phyloP scores from a whole-genome alignment of 2,329 filamentous ascomycete species.

The Lithohypha guttulata region DNA sequence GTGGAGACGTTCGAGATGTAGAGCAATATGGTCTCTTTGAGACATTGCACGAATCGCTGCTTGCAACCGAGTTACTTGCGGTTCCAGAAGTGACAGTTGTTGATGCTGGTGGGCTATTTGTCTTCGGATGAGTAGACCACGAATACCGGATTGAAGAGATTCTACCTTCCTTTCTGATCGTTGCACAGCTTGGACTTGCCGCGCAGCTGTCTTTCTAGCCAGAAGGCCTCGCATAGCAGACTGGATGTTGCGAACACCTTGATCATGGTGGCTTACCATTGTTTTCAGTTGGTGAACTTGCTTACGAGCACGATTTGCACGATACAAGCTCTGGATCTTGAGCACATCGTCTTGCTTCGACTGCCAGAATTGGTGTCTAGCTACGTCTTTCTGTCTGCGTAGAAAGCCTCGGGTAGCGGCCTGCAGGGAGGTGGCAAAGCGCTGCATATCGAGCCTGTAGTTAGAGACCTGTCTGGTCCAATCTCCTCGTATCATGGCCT shows the following conservation, averaged over 20 bases:
- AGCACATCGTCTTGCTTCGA: slow-evolving; percentile 61
- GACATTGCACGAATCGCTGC: slow-evolving; percentile 26
- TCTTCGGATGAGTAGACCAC: slow-evolving; percentile 37
- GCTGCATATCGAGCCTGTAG: slow-evolving; percentile 73
- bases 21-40: slow-evolving; percentile 29
- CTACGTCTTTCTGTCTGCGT: slow-evolving; percentile 51
- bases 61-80: slow-evolving; percentile 37
- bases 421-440: slow-evolving; percentile 70
- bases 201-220: slow-evolving; percentile 30
- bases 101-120: slow-evolving; percentile 11
- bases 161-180: slow-evolving; percentile 54
- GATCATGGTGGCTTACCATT: slow-evolving; percentile 30
- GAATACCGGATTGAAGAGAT: slow-evolving; percentile 51
- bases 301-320: slow-evolving; percentile 40
- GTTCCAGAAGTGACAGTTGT: slow-evolving; percentile 21
- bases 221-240: slow-evolving; percentile 44
- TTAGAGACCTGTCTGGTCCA: slow-evolving; percentile 72
- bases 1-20: slow-evolving; percentile 32
- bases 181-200: slow-evolving; percentile 51
- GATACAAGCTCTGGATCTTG: slow-evolving; percentile 70
- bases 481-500: slow-evolving; percentile 77
- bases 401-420: slow-evolving; percentile 68
- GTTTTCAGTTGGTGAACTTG: slow-evolving; percentile 34
- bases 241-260: slow-evolving; percentile 41
- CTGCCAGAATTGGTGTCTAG: slow-evolving; percentile 58